Evolutionary conservation across 768 basidiomycete genomes (phyloP).

Genomic region (Tulasnella sp.): DNA sequence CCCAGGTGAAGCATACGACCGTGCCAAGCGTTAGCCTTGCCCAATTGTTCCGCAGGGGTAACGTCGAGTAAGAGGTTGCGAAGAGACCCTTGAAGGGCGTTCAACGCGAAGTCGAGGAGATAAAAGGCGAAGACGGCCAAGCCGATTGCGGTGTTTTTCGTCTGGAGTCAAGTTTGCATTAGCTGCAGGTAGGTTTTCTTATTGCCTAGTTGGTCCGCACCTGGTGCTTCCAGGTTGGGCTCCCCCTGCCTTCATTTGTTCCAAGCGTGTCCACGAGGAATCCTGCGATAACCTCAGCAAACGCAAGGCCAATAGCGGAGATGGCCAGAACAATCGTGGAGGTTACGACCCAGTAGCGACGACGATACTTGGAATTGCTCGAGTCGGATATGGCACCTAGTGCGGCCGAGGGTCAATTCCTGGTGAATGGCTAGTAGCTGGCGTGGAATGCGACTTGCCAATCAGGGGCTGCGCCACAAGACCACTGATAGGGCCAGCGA

Average conservation of each 20-base stretch:
- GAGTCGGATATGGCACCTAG: constrained; percentile 93
- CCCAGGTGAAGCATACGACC: constrained; percentile 95
- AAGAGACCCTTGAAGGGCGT: constrained; percentile 74
- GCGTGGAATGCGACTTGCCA: constrained; percentile 47
- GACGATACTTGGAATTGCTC: constrained; percentile 81
- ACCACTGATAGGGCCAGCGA: constrained; percentile 82
- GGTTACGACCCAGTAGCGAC: constrained; percentile 89
- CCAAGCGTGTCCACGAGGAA: constrained; percentile 74
- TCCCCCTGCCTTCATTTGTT: constrained; percentile 80
- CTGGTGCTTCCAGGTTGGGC: constrained; percentile 61
- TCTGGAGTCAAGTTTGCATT: constrained; percentile 40
- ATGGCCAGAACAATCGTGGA: constrained; percentile 76
- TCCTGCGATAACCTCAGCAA: constrained; percentile 66
- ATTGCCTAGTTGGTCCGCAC: constrained; percentile 40
- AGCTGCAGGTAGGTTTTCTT: neutral
- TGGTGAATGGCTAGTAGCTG: neutral
- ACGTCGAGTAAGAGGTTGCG: constrained; percentile 91
- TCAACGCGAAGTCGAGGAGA: constrained; percentile 93
- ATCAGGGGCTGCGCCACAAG: constrained; percentile 96
- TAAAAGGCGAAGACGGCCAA: constrained; percentile 91
- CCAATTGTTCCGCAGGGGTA: constrained; percentile 82
- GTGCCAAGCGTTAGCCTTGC: constrained; percentile 96
- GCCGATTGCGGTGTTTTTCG: constrained; percentile 65
- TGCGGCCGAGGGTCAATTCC: neutral
- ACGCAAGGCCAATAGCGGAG: constrained; percentile 77